Evolutionary conservation across 2,329 filamentous ascomycete genomes (phyloP).

Genomic region (Penicillium sp.): DNA sequence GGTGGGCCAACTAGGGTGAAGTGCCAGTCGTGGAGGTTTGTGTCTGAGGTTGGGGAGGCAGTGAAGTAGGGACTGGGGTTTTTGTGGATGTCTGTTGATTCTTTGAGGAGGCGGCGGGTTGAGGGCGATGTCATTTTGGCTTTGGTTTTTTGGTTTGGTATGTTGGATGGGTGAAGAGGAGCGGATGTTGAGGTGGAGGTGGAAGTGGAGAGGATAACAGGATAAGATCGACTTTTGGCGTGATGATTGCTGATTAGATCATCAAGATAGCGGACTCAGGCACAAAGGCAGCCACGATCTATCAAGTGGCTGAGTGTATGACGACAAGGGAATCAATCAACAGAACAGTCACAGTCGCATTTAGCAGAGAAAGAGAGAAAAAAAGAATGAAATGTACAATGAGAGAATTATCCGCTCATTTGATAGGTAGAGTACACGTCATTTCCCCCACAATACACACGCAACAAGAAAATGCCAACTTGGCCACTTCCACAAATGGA

Average conservation of each 20-base stretch:
- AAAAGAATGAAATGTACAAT: neutral
- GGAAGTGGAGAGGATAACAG: constrained; percentile 9
- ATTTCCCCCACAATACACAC: neutral
- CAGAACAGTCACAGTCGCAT: neutral
- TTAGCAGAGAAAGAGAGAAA: no score
- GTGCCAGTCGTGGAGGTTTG: constrained; percentile 96
- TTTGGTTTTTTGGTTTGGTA: constrained; percentile 1
- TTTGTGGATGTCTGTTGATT: constrained; percentile 83
- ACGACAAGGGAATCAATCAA: neutral
- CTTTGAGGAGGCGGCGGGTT: constrained; percentile 64
- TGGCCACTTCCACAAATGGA: constrained; percentile 4
- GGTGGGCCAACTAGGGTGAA: constrained; percentile 95
- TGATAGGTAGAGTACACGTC: neutral
- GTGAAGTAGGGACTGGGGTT: constrained; percentile 84
- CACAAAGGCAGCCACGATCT: neutral
- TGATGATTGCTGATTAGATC: constrained; percentile 12
- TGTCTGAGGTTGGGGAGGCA: constrained; percentile 76
- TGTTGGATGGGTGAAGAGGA: neutral
- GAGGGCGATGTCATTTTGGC: constrained; percentile 43
- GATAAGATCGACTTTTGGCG: neutral
- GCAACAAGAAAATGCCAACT: constrained; percentile 4
- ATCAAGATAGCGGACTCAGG: constrained; percentile 7
- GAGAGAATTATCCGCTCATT: neutral
- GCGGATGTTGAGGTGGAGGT: constrained; percentile 9
- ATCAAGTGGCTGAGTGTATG: neutral